Evolutionary conservation across 2,329 filamentous ascomycete species (phyloP), one percentile per base, ranked within the genome.

Genomic region (Ophiobolus disseminans): DNA sequence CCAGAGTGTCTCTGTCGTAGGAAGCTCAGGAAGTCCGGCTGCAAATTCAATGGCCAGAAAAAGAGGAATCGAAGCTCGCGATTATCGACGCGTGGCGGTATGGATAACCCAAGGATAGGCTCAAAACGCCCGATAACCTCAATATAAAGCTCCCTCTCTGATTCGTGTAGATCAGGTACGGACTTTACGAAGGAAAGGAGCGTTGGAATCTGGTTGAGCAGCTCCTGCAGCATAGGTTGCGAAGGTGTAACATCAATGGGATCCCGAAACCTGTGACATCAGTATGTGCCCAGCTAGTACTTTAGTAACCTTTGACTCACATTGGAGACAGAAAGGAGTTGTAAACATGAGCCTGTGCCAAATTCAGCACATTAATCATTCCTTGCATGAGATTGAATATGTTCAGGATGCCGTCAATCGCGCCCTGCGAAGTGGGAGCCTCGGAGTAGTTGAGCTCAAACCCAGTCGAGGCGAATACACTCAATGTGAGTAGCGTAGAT

Each of bases 1-100:
- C 64, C 66, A 6, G 72, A 62, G 13, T 72, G 60, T 17, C 58
- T 56, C 28, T 66, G 57, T 5, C 66, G 65, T 1, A 76, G 46
- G 35, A 69, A 44, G 1, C 49, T 45, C 14, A 73, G 46, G 43
- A 72, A 77, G 4, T 58, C 66, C 1, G 62, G 44, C 4, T 60
- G 56, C 4, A 77, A 50, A 7, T 68, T 63, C 26, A 73, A 57
- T 6, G 75, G 73, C 75, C 74, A 77, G 25, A 63, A 63, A 37
- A 66, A 73, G 31, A 69, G 48, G 34, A 69, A 67, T n/a, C 71
- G 60, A 3, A 68, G 53, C 41, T 72, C 69, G 44, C 73, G 73
- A 13, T 66, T 68, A 11, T 70, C 67, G 5, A 60, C 49, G 10
- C 57, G 52, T 3, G 66, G 53, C 37, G 51, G 57, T 45, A 61